A percentile compares a stretch with the other conserved stretches of the same genome.
These are phyloP conservation scores for Cupressus sempervirens DNA, from an alignment of 75 land plant genomes.

Conservation along the genomic window DNA sequence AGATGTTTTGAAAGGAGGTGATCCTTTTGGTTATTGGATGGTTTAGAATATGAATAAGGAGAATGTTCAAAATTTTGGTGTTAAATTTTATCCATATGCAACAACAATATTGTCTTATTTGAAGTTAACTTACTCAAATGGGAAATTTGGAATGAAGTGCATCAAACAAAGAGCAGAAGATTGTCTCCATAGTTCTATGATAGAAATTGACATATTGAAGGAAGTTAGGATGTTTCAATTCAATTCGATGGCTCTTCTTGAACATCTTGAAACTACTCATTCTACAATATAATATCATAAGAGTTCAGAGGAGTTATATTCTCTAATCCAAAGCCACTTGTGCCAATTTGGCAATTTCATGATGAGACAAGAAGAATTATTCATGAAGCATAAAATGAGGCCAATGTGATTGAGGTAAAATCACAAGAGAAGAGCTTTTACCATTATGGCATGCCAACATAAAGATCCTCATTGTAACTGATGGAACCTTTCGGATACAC, in stretches of 20 bases:
- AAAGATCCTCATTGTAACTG: conserved; percentile 81
- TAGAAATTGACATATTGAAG: conserved; percentile 70
- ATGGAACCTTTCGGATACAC: conserved; percentile 82
- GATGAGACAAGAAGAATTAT: conserved; percentile 64
- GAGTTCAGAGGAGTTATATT: conserved; percentile 57
- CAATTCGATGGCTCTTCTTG: conserved; percentile 69
- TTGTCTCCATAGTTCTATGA: conserved; percentile 39
- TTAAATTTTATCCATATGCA: conserved; percentile 46
- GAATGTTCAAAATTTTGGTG: conserved; percentile 83
- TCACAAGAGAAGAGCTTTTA: conserved; percentile 70
- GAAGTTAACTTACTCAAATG: conserved; percentile 40
- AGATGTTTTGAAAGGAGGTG: too few relatives aligned
- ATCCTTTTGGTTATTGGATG: conserved; percentile 65
- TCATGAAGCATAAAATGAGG: conserved; percentile 63
- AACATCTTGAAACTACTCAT: conserved; percentile 45
- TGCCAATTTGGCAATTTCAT: conserved; percentile 84
- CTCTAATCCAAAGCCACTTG: conserved; percentile 77
- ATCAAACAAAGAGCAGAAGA: conserved; percentile 68
- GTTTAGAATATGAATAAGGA: conserved; percentile 64
- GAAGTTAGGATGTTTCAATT: conserved; percentile 90
- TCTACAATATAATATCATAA: conserved; percentile 56
- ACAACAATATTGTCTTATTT: conserved; percentile 50
- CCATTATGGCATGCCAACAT: conserved; percentile 87
- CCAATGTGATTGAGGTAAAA: conserved; percentile 45
- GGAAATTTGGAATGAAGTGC: conserved; percentile 52